Base-by-base conservation (phyloP, 2,329 filamentous ascomycete genomes). In the Aspergillus ochraceoroseus region DNA sequence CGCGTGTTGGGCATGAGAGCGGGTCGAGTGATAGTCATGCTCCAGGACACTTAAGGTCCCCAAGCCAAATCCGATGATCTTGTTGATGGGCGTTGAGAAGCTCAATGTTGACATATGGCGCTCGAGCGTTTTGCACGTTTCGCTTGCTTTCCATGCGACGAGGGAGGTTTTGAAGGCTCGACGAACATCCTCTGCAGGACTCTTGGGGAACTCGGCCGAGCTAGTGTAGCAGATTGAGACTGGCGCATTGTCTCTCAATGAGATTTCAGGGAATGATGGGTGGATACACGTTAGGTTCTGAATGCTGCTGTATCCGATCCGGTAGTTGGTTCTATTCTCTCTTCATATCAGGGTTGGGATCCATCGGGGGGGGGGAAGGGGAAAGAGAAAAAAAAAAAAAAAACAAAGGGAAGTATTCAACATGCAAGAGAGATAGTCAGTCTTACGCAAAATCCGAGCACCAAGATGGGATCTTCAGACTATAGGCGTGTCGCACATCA, bases 61-160 rank as follows among this genome's bases (percentile, higher is more conserved):
- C 12, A 60, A 47, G 0, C 51, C 52, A 11, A 59, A 46, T 5
- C 47, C 53, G 5, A 61, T 46, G 5, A 61, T 49, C 20, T 57
- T 60, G 9, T 20, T 38, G 28, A 60, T 53, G 0, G 37, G 19
- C 5, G 41, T 2, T 3, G 25, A 13, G 30, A 41, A 14, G 6
- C 17, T 38, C 27, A 31, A 22, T 2, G 41, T 35, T 1, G 43
- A 14, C 2, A 60, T 33, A 9, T 49, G 37, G 11, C 22, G 25
- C 17, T 37, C 18, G 4, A 61, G 32, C 1, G 40, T 35, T 4
- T 27, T 34, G 19, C 48, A 52, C 8, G 52, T 50, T 7, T 45
- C 32, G 12, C 48, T 58, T 4, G 43, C 37, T 5, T 38, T 25
- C 58, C 57, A 61, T 1, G 19, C 23, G n/a, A 32, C 23, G n/a